Evolutionary conservation across 169 alveolate genomes (phyloP).

Genomic region (Nephromyces sp.): DNA sequence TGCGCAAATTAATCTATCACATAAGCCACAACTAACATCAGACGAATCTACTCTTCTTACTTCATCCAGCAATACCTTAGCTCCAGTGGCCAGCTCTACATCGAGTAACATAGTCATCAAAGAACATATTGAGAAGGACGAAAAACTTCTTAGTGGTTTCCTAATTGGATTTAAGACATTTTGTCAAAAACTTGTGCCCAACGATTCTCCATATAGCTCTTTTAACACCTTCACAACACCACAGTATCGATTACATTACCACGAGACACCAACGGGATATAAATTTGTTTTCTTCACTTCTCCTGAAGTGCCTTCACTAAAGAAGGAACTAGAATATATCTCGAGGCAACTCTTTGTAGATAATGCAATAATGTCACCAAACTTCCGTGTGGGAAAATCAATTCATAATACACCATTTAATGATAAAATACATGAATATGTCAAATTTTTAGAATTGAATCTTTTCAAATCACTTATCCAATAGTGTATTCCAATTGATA

Average conservation of each 20-base stretch:
- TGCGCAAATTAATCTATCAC: too few species aligned
- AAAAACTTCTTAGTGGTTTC: not conserved
- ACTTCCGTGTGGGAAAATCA: not conserved
- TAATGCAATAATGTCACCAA: constrained; percentile 9
- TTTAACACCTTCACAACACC: not conserved
- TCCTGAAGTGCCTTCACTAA: constrained; percentile 16
- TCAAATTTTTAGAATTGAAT: too few species aligned
- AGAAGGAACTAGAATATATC: constrained; percentile 5
- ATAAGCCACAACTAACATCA: too few species aligned
- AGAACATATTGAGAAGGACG: not conserved
- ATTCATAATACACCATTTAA: not conserved
- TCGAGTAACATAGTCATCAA: not conserved
- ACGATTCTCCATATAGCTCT: not conserved
- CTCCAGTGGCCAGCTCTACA: too few species aligned
- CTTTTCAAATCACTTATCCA: too few species aligned
- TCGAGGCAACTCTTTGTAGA: constrained; percentile 7
- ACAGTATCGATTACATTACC: not conserved
- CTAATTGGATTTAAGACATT: not conserved
- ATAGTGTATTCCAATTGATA: too few species aligned
- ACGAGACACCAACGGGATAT: constrained; percentile 9
- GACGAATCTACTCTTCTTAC: too few species aligned
- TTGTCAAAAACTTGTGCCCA: not conserved
- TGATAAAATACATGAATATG: too few species aligned
- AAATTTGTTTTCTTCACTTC: constrained; percentile 26
- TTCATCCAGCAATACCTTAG: too few species aligned